Percentiles rank a stretch among this genome's conserved stretches.
phyloP scores from a whole-genome alignment of 2,329 filamentous ascomycete species.

The Geosmithia putterillii region DNA sequence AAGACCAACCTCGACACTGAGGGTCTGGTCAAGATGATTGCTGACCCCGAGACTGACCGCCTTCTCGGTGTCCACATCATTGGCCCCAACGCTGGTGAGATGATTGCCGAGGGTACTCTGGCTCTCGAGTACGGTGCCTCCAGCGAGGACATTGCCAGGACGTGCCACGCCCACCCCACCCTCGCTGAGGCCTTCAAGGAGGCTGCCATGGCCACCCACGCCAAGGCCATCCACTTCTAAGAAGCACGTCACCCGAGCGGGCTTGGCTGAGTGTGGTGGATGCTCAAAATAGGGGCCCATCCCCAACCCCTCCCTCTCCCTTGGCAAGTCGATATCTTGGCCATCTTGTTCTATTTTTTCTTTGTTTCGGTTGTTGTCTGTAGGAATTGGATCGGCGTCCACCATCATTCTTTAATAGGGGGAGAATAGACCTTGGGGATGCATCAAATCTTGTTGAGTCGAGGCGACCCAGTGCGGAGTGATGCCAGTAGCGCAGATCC shows the following conservation, averaged over 20 bases:
- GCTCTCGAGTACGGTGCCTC: slow-evolving; percentile 94
- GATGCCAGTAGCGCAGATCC: too few relatives aligned
- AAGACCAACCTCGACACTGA: slow-evolving; percentile 98
- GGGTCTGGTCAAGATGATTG: slow-evolving; percentile 92
- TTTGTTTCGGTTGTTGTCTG: slow-evolving; percentile 1
- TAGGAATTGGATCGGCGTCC: not conserved
- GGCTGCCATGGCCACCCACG: slow-evolving; percentile 94
- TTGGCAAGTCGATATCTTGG: not conserved
- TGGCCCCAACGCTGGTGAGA: slow-evolving; percentile 90
- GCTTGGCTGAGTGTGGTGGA: not conserved
- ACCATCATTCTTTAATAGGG: not conserved
- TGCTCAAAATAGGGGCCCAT: not conserved
- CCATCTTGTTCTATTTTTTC: not conserved
- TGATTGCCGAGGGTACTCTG: slow-evolving; percentile 95
- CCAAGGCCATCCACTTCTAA: slow-evolving; percentile 92
- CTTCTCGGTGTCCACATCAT: slow-evolving; percentile 95
- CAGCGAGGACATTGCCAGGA: slow-evolving; percentile 87
- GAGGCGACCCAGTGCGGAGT: not conserved
- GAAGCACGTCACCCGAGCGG: not conserved
- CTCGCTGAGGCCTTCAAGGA: slow-evolving; percentile 98
- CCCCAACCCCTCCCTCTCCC: not conserved
- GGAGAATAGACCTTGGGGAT: slow-evolving; percentile 1
- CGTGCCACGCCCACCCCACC: slow-evolving; percentile 93
- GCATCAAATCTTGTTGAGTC: not conserved
- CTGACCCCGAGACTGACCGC: slow-evolving; percentile 91